Conservation (phyloP, 1,139 yeast species). For the Zygoascus sp. region DNA sequence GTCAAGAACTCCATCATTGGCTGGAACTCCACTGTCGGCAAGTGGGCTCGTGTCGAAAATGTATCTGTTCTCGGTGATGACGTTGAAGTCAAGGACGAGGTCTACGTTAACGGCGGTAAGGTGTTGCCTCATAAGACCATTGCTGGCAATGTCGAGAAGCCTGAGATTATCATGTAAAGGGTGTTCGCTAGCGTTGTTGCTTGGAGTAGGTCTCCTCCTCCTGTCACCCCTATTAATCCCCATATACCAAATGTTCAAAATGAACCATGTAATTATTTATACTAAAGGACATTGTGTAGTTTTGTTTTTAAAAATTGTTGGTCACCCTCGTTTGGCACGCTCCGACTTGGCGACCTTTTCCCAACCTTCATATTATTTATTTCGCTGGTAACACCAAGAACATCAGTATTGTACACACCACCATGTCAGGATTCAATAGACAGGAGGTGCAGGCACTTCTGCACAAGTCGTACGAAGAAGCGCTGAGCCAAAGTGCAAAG, state of each 20-base stretch:
- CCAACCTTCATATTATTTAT: background rate
- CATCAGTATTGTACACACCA: background rate
- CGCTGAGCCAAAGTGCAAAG: conserved; percentile 11
- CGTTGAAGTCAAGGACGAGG: conserved; percentile 96
- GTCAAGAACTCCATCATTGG: conserved; percentile 97
- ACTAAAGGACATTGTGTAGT: background rate
- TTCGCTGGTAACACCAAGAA: background rate
- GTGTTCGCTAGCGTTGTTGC: background rate
- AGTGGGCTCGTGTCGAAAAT: conserved; percentile 99
- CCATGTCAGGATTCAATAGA: conserved; percentile 24
- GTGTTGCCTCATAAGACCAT: conserved; percentile 98
- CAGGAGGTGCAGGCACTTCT: conserved; percentile 27
- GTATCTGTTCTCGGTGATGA: conserved; percentile 98
- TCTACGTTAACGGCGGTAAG: conserved; percentile 98
- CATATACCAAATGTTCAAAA: background rate
- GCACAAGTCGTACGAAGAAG: conserved; percentile 19
- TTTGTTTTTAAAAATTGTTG: background rate
- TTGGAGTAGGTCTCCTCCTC: too few relatives aligned
- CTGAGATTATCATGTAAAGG: conserved; percentile 87
- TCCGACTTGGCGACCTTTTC: too few relatives aligned
- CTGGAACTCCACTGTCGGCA: conserved; percentile 98
- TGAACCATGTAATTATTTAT: conserved; percentile 3
- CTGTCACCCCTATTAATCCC: background rate
- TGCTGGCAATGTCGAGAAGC: conserved; percentile 93
- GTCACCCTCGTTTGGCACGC: background rate